These are phyloP conservation scores for Trichoderma guizhouense DNA, from an alignment of 2,329 filamentous ascomycete species.

Conservation along the genomic window DNA sequence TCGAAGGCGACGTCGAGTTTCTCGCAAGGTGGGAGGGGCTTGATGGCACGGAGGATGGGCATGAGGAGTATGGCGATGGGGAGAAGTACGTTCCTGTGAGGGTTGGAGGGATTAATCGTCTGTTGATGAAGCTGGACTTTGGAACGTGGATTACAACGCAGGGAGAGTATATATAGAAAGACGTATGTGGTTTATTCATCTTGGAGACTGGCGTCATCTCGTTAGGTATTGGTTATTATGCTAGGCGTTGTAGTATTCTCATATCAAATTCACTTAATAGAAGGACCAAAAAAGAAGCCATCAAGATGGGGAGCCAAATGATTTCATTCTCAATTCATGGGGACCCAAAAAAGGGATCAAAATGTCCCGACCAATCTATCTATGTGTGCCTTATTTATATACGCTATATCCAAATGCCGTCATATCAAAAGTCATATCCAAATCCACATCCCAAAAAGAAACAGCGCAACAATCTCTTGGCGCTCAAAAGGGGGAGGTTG, in stretches of 20 bases:
- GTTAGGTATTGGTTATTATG: background rate
- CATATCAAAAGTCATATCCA: background rate
- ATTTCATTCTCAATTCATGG: background rate
- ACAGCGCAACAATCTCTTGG: constrained; percentile 1
- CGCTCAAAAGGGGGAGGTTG: background rate
- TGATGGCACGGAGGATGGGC: background rate
- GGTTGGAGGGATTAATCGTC: constrained; percentile 74
- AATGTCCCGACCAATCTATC: background rate
- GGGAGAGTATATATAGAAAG: constrained; percentile 22
- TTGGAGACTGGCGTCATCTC: background rate
- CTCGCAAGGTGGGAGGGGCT: constrained; percentile 43
- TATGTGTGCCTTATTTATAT: background rate
- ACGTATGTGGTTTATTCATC: background rate
- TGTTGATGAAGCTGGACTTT: constrained; percentile 89
- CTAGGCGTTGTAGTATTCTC: background rate
- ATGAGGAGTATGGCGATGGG: constrained; percentile 17
- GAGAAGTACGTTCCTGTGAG: constrained; percentile 63
- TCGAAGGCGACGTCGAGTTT: constrained; percentile 46
- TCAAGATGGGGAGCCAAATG: background rate
- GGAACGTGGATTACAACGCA: constrained; percentile 51
- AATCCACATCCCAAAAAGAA: background rate
- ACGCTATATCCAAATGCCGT: background rate
- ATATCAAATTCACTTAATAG: background rate
- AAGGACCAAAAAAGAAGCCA: background rate
- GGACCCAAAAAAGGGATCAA: background rate